Evolutionary conservation across 2,329 filamentous ascomycete genomes (phyloP).

Genomic region (Nemania sp.): DNA sequence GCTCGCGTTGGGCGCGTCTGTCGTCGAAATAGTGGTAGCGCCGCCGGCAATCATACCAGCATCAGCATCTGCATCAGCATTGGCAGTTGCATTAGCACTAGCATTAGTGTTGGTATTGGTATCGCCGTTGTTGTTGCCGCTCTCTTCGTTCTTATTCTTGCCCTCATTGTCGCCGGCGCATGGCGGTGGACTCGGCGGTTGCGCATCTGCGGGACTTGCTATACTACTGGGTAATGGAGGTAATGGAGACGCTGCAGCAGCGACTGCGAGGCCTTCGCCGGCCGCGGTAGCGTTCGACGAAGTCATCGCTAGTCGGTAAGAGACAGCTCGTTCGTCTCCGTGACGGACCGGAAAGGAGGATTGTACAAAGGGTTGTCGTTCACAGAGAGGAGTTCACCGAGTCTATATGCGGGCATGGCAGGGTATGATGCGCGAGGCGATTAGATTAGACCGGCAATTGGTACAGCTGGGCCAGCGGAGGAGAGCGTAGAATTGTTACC

Average conservation of each 20-base stretch:
- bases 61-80: neutral
- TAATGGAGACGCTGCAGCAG: slow-evolving; percentile 4
- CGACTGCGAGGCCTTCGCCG: slow-evolving; percentile 27
- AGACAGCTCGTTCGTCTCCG: slow-evolving; percentile 61
- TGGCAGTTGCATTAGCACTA: too few species aligned
- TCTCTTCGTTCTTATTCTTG: neutral
- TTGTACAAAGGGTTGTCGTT: slow-evolving; percentile 11
- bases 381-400: slow-evolving; percentile 16
- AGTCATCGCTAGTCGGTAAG: slow-evolving; percentile 59
- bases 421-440: slow-evolving; percentile 27
- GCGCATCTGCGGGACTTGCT: slow-evolving; percentile 9
- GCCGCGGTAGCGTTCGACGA: slow-evolving; percentile 55
- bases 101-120: too few species aligned
- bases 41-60: slow-evolving; percentile 10
- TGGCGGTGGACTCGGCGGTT: slow-evolving; percentile 7
- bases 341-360: slow-evolving; percentile 28
- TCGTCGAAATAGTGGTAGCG: slow-evolving; percentile 6
- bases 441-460: slow-evolving; percentile 29
- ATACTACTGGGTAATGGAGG: slow-evolving; percentile 20
- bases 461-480: slow-evolving; percentile 30
- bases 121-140: too few species aligned
- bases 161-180: neutral
- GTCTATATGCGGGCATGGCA: slow-evolving; percentile 25
- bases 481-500: slow-evolving; percentile 32
- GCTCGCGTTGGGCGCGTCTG: slow-evolving; percentile 10